A percentile compares a stretch with the other conserved stretches of the same genome.
Evolutionary conservation across 352 stramenopile genomes (phyloP).

Genomic region (Phytophthora kernoviae): DNA sequence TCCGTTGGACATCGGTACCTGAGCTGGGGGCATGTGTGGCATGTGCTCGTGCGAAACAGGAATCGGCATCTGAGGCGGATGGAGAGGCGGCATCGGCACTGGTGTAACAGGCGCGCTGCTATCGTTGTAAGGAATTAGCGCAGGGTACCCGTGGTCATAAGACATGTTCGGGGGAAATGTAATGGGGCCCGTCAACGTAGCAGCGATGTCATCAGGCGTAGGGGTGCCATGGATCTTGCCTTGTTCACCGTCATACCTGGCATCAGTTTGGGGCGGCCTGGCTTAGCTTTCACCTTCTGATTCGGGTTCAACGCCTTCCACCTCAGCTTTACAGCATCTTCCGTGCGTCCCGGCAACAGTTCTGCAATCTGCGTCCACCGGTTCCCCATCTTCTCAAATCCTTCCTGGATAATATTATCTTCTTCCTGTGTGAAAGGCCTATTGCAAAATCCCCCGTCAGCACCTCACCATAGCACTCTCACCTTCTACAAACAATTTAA

Average conservation of each 20-base stretch:
- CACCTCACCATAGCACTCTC: not conserved
- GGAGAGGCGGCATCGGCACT: slow-evolving; percentile 26
- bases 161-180: slow-evolving; percentile 27
- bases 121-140: slow-evolving; percentile 21
- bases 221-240: slow-evolving; percentile 43
- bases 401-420: slow-evolving; percentile 93
- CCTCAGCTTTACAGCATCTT: slow-evolving; percentile 89
- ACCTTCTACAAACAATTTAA: slow-evolving; percentile 3
- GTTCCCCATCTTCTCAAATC: slow-evolving; percentile 92
- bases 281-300: slow-evolving; percentile 59
- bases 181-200: slow-evolving; percentile 45
- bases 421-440: slow-evolving; percentile 90
- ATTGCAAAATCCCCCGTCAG: slow-evolving; percentile 8
- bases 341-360: slow-evolving; percentile 80
- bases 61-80: slow-evolving; percentile 29
- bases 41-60: slow-evolving; percentile 20
- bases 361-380: slow-evolving; percentile 95
- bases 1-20: slow-evolving; percentile 30
- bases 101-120: slow-evolving; percentile 23
- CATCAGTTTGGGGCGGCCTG: slow-evolving; percentile 63
- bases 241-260: slow-evolving; percentile 59
- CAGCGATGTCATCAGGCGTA: slow-evolving; percentile 62
- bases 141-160: slow-evolving; percentile 22
- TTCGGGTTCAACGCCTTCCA: slow-evolving; percentile 81
- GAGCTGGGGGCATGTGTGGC: slow-evolving; percentile 16